Evolutionary conservation across 176 grass and related monocot species (phyloP), one percentile per base, ranked within the genome.

Genomic region (Oryza australiensis): DNA sequence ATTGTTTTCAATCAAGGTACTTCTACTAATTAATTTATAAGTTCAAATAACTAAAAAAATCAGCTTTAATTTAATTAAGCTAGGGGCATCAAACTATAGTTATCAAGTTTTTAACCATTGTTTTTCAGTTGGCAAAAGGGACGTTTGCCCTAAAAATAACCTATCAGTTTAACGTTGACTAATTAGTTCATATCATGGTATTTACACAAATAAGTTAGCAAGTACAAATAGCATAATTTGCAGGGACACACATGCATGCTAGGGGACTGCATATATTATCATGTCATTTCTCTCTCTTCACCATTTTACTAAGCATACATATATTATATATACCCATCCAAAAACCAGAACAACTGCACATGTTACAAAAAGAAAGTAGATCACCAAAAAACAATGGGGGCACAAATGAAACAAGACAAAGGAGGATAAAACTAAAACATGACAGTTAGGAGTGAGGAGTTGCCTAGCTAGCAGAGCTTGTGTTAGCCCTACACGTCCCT

Each of bases 351-450:
- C 16, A 71, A 29, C 3, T 18, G 12, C 24, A 74, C 72, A 55
- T 30, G 41, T 45, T 69, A 41, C 65, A 77, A 35, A 35, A 85
- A 32, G 67, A 83, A 83, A 57, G 14, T 65, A 59, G 13, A 40
- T 48, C 49, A 68, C 42, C 26, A 63, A 82, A 37, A 51, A 29
- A 46, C 66, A 86, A 14, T 48, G 59, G 59, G 42, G 15, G 46
- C 48, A 82, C 26, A 69, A 74, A 63, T 30, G 38, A 68, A 83
- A 74, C 68, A 69, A 48, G 62, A 79, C 80, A 79, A 74, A 37
- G 9, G 68, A 48, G 1, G 48, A 49, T 74, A 90, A 79, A 90
- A 53, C 33, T 48, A 53, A 78, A 69, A 85, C 43, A 77, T 77
- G 79, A 75, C 68, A 79, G 30, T 26, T 28, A 49, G 66, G 55